Evolutionary conservation across 768 basidiomycete species (phyloP), one percentile per base, ranked within the genome.

Genomic region (Pleurotus ostreatus): DNA sequence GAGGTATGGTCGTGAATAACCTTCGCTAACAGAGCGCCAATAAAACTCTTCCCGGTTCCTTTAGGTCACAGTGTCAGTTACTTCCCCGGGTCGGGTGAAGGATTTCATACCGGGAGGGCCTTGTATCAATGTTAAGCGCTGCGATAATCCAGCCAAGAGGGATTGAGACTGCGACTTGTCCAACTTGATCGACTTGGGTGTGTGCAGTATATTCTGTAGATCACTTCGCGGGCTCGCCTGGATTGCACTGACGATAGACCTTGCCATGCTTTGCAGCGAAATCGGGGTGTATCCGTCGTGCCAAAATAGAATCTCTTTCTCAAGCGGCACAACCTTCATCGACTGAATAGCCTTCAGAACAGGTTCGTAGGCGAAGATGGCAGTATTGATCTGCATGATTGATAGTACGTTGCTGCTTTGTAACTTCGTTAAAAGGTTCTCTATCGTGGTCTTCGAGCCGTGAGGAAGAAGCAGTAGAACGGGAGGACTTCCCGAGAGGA

Each of bases 31-130:
- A 88, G 71, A 0, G 84, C 84, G 0, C 88, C 87, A 20, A 89
- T 82, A 62, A 87, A 87, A 0, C 85, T 87, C 56, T 89, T 89
- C 1, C 87, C 88, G 0, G 87, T 89, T 1, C 87, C 88, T 88
- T 30, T 38, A 47, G 15, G 16, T 44, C 4, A 22, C 41, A 37
- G 7, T 23, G 25, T 43, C 25, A 56, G 23, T 30, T 30, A 30
- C 30, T 30, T 8, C 30, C 9, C 8, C 7, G 30, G 30, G 8
- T 30, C 26, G 9, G 9, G 30, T 11, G 9, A 6, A 11, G 3
- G 30, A 30, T 11, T 8, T 65, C 75, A 18, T 66, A 86, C 86
- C 86, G 40, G 86, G 86, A 0, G 86, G 87, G 1, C 86, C 87
- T 70, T 89, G 86, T 26, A 89, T 83, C 8, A 89, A 62, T 0